Conservation (phyloP, 495 filamentous ascomycete genomes). For the Xylaria bambusicola region DNA sequence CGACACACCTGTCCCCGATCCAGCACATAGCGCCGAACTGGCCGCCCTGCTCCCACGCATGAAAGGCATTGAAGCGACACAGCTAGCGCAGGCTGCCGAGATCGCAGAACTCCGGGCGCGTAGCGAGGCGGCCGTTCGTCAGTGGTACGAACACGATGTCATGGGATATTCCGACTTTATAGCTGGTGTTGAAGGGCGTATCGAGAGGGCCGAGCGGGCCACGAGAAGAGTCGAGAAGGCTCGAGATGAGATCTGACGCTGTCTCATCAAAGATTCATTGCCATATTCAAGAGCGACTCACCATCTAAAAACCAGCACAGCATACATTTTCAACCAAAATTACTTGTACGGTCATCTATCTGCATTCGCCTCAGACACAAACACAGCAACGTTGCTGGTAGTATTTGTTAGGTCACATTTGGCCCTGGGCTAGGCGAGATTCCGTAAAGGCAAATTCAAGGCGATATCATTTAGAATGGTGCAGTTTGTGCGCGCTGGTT, state of each 20-base stretch:
- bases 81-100: conserved; percentile 69
- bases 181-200: conserved; percentile 70
- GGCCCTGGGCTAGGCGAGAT: too few relatives aligned
- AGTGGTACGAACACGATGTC: conserved; percentile 78
- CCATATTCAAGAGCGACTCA: not conserved
- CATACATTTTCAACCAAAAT: not conserved
- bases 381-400: too few relatives aligned
- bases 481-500: too few relatives aligned
- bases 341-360: not conserved
- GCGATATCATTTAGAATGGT: too few relatives aligned
- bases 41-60: conserved; percentile 72
- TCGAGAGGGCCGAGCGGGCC: conserved; percentile 66
- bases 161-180: conserved; percentile 69
- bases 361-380: too few relatives aligned
- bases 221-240: conserved; percentile 59
- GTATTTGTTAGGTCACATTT: too few relatives aligned
- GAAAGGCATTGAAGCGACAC: conserved; percentile 62
- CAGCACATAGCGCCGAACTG: conserved; percentile 64
- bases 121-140: conserved; percentile 69
- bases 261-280: not conserved
- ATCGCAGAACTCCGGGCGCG: conserved; percentile 71
- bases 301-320: not conserved
- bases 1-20: conserved; percentile 75
- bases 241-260: conserved; percentile 31
- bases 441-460: too few relatives aligned